phyloP scores from a whole-genome alignment of 202 grass and related monocot genomes.

The Dendrocalamus latiflorus region DNA sequence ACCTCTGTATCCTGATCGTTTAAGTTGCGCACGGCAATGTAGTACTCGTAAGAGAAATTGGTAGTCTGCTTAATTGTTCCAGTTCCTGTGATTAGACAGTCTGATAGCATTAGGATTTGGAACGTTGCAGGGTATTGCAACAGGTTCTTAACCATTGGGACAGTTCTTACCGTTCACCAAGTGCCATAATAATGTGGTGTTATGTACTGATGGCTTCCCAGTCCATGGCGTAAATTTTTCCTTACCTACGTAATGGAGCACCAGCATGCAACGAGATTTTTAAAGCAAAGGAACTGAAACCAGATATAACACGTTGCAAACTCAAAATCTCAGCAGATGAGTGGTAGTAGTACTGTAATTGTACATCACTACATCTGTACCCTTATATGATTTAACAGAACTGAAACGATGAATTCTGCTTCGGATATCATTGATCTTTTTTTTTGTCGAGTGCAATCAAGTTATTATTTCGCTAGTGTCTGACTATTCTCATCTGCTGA shows the following conservation, averaged over 20 bases:
- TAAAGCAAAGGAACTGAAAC: background rate
- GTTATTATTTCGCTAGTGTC: background rate
- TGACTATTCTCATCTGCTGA: background rate
- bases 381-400: background rate
- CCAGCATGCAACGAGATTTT: background rate
- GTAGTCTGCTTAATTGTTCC: conserved; percentile 43
- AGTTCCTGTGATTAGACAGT: conserved; percentile 36
- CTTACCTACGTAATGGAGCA: conserved; percentile 36
- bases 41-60: conserved; percentile 44
- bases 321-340: background rate
- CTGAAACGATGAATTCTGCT: background rate
- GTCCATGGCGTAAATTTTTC: conserved; percentile 36
- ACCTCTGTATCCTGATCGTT: conserved; percentile 38
- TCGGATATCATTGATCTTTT: background rate
- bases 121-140: background rate
- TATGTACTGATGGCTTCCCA: conserved; percentile 44
- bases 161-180: conserved; percentile 35
- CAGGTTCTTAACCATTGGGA: background rate
- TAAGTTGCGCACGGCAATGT: conserved; percentile 53
- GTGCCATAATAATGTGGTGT: conserved; percentile 45
- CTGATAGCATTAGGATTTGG: background rate
- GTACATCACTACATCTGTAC: background rate
- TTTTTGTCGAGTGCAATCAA: background rate
- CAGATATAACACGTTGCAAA: background rate
- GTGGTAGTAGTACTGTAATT: background rate